Evolutionary conservation across 441 rosid genomes (phyloP).

Genomic region (Viola pubescens): DNA sequence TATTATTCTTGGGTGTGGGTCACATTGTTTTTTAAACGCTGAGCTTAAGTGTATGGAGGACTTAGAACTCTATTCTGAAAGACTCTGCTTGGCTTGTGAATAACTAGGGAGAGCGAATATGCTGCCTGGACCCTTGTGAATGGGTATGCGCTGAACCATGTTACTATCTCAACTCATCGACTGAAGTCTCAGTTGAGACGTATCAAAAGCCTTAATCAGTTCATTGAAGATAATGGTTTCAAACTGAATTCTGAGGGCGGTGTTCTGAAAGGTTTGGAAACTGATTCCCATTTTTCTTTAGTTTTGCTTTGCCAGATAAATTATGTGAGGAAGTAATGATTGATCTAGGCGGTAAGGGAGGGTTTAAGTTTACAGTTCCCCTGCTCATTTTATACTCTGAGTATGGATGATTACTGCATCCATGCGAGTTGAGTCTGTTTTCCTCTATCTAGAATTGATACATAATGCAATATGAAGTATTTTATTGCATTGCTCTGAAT

Average conservation of each 20-base stretch:
- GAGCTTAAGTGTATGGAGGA: too few species aligned
- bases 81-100: conserved; percentile 3
- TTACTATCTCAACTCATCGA: conserved; percentile 69
- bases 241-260: conserved; percentile 85
- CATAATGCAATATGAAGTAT: too few species aligned
- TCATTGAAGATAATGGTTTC: conserved; percentile 56
- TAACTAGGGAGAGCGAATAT: conserved; percentile 79
- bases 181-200: conserved; percentile 61
- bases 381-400: too few species aligned
- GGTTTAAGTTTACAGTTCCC: too few species aligned
- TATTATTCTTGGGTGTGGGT: too few species aligned
- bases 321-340: too few species aligned
- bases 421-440: too few species aligned
- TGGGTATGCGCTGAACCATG: conserved; percentile 92
- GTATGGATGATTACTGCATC: too few species aligned
- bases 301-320: neutral
- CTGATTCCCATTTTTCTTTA: conserved; percentile 4
- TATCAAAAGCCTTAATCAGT: conserved; percentile 55
- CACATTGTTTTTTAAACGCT: too few species aligned
- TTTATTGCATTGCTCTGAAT: too few species aligned
- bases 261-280: conserved; percentile 60
- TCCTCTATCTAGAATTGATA: too few species aligned
- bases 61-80: neutral
- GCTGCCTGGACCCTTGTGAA: conserved; percentile 98
- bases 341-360: too few species aligned